Evolutionary conservation across 331 rosid genomes (phyloP).

Genomic region (Malus hybrid): DNA sequence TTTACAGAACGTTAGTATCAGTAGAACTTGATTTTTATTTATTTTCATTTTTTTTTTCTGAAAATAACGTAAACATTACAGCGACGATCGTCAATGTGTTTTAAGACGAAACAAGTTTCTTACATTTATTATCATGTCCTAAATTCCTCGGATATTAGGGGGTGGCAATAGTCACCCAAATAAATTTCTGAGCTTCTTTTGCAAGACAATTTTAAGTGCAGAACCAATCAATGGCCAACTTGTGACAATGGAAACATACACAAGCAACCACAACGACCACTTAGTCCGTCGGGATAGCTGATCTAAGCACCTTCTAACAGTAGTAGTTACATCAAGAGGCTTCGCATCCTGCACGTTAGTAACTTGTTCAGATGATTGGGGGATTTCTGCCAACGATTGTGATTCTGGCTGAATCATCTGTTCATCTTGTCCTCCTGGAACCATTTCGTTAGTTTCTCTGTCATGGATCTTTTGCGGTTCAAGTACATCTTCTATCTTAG

Average conservation of each 20-base stretch:
- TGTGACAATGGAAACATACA: constrained; percentile 62
- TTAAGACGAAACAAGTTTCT: too few relatives aligned
- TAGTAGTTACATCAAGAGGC: constrained; percentile 24
- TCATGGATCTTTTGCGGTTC: constrained; percentile 14
- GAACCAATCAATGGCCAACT: constrained; percentile 91
- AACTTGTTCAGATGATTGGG: constrained; percentile 9
- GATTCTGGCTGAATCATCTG: constrained; percentile 16
- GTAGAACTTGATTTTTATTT: too few relatives aligned
- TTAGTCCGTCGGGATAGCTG: constrained; percentile 43
- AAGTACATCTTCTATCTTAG: constrained; percentile 27
- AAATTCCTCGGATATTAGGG: too few relatives aligned
- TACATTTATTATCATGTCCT: too few relatives aligned
- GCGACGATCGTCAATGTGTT: too few relatives aligned
- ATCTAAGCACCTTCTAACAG: constrained; percentile 45
- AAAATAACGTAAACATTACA: too few relatives aligned
- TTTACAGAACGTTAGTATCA: too few relatives aligned
- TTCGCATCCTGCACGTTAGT: constrained; percentile 11
- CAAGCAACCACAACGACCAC: constrained; percentile 69
- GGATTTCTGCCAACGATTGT: constrained; percentile 1
- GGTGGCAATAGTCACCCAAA: background rate
- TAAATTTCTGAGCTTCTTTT: constrained; percentile 45
- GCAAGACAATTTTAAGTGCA: constrained; percentile 38
- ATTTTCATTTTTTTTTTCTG: too few relatives aligned
- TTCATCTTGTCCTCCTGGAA: constrained; percentile 10
- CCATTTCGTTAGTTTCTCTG: constrained; percentile 13